Evolutionary conservation across 2,329 filamentous ascomycete species (phyloP), one percentile per base, ranked within the genome.

Genomic region (Graphilbum fragrans): DNA sequence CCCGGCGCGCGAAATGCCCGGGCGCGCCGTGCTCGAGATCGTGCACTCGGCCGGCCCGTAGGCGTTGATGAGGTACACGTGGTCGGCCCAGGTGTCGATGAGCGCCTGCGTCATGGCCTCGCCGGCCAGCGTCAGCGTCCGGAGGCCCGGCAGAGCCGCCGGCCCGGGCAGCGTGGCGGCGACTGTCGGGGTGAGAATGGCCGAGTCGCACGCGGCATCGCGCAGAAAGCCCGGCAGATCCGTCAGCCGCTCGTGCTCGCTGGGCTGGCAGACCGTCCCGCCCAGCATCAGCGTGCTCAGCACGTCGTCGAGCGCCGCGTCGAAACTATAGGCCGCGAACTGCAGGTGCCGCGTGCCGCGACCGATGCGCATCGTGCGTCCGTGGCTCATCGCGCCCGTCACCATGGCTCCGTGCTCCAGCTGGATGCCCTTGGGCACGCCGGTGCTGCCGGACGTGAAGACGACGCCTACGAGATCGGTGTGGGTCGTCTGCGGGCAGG

Each of bases 391-490:
- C n/a, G n/a, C n/a, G n/a, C n/a, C n/a, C n/a, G n/a, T n/a, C n/a
- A n/a, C n/a, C n/a, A n/a, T n/a, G n/a, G n/a, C n/a, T n/a, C n/a
- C n/a, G n/a, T n/a, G n/a, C n/a, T n/a, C n/a, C n/a, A n/a, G n/a
- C n/a, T n/a, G n/a, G 7, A 78, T 71, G 2, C 75, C 77, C 43
- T 76, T 75, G 0, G 74, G 72, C 38, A 65, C 67, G 37, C 68
- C 69, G 2, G 72, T 71, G 0, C 72, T 72, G 0, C 72, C 71
- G 3, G 70, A 70, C 0, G 70, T 72, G 45, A 81, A 76, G 3
- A 78, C 64, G 51, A 78, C 82, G 0, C 77, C 77, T 2, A 66
- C 63, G 20, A 71, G 47, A 2, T 61, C 53, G 11, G 63, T 51
- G 12, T 53, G 57, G n/a, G 63, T 50, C 42, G 25, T 50, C 45